Evolutionary conservation across 306 rosid species (phyloP).

Genomic region (Alnus rubra): DNA sequence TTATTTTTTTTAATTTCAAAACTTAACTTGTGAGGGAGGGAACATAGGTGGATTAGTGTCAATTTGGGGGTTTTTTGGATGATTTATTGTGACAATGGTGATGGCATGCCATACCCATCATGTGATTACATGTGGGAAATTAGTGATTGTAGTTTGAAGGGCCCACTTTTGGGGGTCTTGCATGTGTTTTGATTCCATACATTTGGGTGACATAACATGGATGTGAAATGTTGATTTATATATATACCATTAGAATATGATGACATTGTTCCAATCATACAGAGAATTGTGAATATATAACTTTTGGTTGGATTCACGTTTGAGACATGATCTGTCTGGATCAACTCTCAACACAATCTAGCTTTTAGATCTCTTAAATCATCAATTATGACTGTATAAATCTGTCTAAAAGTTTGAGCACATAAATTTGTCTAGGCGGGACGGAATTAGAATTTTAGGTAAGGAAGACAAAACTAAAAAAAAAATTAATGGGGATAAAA

Average conservation of each 20-base stretch:
- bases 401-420: too few species aligned
- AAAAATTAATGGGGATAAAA: too few species aligned
- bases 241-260: slow-evolving; percentile 30
- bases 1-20: neutral
- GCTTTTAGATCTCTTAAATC: too few species aligned
- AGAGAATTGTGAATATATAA: neutral
- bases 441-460: too few species aligned
- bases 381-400: too few species aligned
- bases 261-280: slow-evolving; percentile 27
- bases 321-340: neutral
- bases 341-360: too few species aligned
- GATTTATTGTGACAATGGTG: slow-evolving; percentile 31
- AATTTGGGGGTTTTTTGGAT: neutral
- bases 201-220: slow-evolving; percentile 46
- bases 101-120: slow-evolving; percentile 49
- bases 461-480: too few species aligned
- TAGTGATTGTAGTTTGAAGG: slow-evolving; percentile 20
- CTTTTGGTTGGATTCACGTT: neutral
- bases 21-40: slow-evolving; percentile 33
- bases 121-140: slow-evolving; percentile 56
- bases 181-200: slow-evolving; percentile 50
- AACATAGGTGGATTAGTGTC: slow-evolving; percentile 11
- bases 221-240: slow-evolving; percentile 36
- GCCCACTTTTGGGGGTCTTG: slow-evolving; percentile 28
- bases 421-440: too few species aligned